phyloP scores from a whole-genome alignment of 305 asterid species.

The Fraxinus platypoda region DNA sequence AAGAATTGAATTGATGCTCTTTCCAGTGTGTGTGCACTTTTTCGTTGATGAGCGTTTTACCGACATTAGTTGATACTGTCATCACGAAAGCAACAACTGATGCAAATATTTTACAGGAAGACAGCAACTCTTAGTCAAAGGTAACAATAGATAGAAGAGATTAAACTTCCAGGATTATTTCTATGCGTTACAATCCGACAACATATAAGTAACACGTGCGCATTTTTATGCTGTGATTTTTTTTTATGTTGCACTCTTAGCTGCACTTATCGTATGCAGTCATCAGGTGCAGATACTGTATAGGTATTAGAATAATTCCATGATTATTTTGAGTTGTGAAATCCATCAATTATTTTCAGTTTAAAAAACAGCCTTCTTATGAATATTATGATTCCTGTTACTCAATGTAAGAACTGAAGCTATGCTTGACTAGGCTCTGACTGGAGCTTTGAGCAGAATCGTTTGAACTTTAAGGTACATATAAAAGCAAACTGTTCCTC shows the following conservation, averaged over 20 bases:
- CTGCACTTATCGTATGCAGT: neutral
- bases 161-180: neutral
- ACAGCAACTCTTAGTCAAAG: conserved; percentile 11
- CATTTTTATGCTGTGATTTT: conserved; percentile 1
- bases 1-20: conserved; percentile 6
- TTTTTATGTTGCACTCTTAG: conserved; percentile 13
- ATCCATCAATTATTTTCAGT: neutral
- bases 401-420: neutral
- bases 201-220: conserved; percentile 3
- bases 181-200: conserved; percentile 1
- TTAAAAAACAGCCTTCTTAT: neutral
- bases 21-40: conserved; percentile 22
- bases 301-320: neutral
- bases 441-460: neutral
- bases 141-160: conserved; percentile 5
- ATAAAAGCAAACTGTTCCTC: neutral
- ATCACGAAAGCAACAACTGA: conserved; percentile 31
- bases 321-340: neutral
- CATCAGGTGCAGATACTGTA: neutral
- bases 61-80: conserved; percentile 31
- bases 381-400: neutral
- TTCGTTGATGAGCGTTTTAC: conserved; percentile 25
- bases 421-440: neutral
- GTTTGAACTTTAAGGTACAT: neutral
- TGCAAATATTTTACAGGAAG: conserved; percentile 17